A percentile compares a stretch with the other conserved stretches of the same genome.
Conservation (phyloP, 352 stramenopile species). For the Pythium plurisporium region DNA sequence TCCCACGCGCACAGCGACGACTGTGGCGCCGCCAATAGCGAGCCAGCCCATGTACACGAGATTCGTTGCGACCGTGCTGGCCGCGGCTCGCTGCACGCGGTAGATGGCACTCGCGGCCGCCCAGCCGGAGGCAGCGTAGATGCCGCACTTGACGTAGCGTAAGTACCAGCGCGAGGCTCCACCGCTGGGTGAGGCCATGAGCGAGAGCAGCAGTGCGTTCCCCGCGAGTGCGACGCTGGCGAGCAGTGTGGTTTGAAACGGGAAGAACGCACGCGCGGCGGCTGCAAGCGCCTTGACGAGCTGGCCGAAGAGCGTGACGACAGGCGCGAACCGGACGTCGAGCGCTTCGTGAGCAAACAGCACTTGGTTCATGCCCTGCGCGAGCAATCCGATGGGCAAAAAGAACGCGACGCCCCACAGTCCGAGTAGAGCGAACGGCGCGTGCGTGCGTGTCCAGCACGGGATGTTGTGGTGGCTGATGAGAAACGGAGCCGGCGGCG, state of each 20-base stretch:
- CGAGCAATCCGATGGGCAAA: slow-evolving; percentile 48
- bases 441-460: slow-evolving; percentile 42
- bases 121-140: slow-evolving; percentile 55
- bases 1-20: slow-evolving; percentile 19
- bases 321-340: slow-evolving; percentile 59
- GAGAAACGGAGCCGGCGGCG: slow-evolving; percentile 35
- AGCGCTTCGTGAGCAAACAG: slow-evolving; percentile 56
- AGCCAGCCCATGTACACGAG: slow-evolving; percentile 63
- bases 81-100: slow-evolving; percentile 17
- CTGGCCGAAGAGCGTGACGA: slow-evolving; percentile 46
- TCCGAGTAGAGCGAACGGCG: slow-evolving; percentile 44
- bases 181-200: slow-evolving; percentile 30
- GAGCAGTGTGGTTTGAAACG: slow-evolving; percentile 32
- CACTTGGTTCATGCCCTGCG: slow-evolving; percentile 61
- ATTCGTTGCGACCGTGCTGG: slow-evolving; percentile 29
- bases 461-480: slow-evolving; percentile 35
- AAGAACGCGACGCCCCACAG: slow-evolving; percentile 59
- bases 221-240: slow-evolving; percentile 31
- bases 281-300: slow-evolving; percentile 44
- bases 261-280: slow-evolving; percentile 45
- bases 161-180: slow-evolving; percentile 59
- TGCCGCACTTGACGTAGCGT: slow-evolving; percentile 45
- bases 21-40: slow-evolving; percentile 27
- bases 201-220: slow-evolving; percentile 31
- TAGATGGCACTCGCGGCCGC: slow-evolving; percentile 47